Conservation (phyloP, 192 early-diverging fungal genomes). For the Gonapodya prolifera region DNA sequence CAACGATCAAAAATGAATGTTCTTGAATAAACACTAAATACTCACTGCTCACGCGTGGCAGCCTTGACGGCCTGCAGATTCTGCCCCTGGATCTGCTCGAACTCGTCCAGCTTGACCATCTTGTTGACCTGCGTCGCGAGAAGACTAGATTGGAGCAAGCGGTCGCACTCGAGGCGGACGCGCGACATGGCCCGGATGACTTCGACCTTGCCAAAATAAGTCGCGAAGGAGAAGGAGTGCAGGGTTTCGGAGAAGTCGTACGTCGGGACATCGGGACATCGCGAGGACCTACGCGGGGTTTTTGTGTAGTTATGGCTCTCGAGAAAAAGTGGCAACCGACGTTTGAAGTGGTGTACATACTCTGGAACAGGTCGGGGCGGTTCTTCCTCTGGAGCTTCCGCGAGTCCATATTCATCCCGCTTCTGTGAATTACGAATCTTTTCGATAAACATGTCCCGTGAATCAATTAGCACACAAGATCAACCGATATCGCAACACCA, state of each 20-base stretch:
- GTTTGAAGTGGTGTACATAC: neutral
- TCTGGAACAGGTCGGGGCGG: neutral
- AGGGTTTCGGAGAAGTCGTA: conserved; percentile 27
- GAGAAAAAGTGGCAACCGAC: neutral
- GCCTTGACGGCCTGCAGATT: conserved; percentile 33
- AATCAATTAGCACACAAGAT: neutral
- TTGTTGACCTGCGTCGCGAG: conserved; percentile 25
- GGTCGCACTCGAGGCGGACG: conserved; percentile 38
- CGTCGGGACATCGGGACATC: conserved; percentile 13
- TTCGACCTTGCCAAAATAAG: conserved; percentile 40
- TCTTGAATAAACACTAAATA: conserved; percentile 1
- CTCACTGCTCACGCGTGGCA: conserved; percentile 34
- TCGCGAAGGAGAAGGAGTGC: conserved; percentile 30
- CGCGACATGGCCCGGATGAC: conserved; percentile 35
- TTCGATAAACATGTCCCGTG: neutral
- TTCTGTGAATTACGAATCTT: neutral
- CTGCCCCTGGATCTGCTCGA: conserved; percentile 41
- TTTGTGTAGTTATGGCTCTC: neutral
- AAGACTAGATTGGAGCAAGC: conserved; percentile 9
- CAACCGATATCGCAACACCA: no score
- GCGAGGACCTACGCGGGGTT: neutral
- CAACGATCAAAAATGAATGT: neutral
- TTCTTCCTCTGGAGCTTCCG: neutral
- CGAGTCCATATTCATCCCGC: neutral
- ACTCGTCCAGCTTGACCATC: conserved; percentile 42